Conservation (phyloP, 768 basidiomycete genomes). For the Arthromyces matolae region DNA sequence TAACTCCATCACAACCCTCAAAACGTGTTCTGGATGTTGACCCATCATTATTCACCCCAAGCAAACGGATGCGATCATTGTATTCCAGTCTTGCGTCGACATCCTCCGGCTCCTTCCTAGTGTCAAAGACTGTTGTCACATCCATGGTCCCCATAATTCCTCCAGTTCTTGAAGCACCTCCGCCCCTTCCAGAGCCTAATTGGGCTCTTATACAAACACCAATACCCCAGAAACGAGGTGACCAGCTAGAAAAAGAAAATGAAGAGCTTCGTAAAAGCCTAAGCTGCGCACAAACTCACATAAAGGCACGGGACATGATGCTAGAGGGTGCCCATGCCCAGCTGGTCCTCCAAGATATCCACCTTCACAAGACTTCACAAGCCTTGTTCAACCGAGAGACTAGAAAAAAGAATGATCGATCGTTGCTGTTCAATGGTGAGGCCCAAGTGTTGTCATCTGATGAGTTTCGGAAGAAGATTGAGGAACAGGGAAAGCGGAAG, state of each 20-base stretch:
- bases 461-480: background rate
- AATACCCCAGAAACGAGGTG: background rate
- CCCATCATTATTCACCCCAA: background rate
- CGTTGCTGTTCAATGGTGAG: background rate
- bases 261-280: background rate
- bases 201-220: background rate
- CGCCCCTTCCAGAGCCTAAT: background rate
- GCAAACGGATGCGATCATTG: background rate
- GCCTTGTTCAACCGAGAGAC: background rate
- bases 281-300: background rate
- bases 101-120: background rate
- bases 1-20: background rate
- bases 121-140: background rate
- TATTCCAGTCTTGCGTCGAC: background rate
- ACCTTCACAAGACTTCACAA: background rate
- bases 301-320: background rate
- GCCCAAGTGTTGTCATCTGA: background rate
- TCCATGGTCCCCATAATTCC: background rate
- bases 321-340: background rate
- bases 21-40: background rate
- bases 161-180: background rate
- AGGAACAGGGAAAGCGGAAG: background rate
- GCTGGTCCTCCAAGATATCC: background rate
- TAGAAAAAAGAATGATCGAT: background rate
- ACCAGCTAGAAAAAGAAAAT: background rate